phyloP scores from a whole-genome alignment of 225 moss, liverwort and hornwort genomes.

The Sphagnum contortum region DNA sequence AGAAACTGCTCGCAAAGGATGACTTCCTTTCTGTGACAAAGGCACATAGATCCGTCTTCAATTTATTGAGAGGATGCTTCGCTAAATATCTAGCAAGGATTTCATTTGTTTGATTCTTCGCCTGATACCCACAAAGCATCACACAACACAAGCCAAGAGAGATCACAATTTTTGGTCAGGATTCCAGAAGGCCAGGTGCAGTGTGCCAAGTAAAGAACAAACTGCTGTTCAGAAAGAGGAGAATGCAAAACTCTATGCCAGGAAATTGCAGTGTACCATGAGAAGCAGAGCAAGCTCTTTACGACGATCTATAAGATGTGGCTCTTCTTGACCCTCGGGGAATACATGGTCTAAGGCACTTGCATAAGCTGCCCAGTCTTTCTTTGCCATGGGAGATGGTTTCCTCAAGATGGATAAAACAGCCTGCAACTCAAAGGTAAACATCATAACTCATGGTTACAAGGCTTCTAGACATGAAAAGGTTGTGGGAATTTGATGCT shows the following conservation, averaged over 20 bases:
- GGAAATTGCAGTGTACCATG: conserved; percentile 18
- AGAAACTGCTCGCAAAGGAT: conserved; percentile 31
- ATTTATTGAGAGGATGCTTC: conserved; percentile 39
- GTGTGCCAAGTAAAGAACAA: too few species aligned
- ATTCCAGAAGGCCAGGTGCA: too few species aligned
- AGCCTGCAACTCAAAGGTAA: conserved; percentile 17
- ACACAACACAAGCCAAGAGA: too few species aligned
- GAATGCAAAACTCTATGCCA: too few species aligned
- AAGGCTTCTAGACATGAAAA: too few species aligned
- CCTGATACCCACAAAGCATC: conserved; percentile 19
- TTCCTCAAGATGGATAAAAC: conserved; percentile 54
- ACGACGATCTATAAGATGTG: conserved; percentile 36
- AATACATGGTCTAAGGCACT: conserved; percentile 43
- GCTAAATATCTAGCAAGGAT: conserved; percentile 22
- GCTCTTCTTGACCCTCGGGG: conserved; percentile 24
- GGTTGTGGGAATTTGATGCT: too few species aligned
- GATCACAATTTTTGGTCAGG: too few species aligned
- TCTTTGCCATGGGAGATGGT: conserved; percentile 1
- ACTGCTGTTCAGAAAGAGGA: too few species aligned
- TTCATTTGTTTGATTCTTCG: conserved; percentile 31
- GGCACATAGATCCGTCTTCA: conserved; percentile 39
- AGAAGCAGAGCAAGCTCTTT: conserved; percentile 50
- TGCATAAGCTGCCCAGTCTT: conserved; percentile 52
- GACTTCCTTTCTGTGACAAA: conserved; percentile 45
- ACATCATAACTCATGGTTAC: too few species aligned